Conservation (phyloP, 441 rosid genomes). For the Melastoma candidum region DNA sequence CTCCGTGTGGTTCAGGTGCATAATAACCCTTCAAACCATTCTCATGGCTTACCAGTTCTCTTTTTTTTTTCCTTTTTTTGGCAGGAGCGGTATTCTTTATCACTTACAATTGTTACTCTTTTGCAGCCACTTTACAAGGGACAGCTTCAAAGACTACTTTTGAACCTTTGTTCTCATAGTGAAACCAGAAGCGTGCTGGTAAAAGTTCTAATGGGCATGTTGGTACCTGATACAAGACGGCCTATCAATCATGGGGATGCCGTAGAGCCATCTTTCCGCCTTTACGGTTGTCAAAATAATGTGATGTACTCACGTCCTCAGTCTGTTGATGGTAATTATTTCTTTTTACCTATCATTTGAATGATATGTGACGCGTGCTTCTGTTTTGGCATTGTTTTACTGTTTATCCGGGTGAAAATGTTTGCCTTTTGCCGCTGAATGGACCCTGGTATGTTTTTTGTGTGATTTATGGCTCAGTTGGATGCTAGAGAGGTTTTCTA, state of each 20-base stretch:
- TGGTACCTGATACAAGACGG: conserved; percentile 69
- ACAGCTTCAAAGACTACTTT: conserved; percentile 83
- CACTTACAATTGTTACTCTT: neutral
- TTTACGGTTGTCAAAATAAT: conserved; percentile 89
- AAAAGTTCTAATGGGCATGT: conserved; percentile 82
- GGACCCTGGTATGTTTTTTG: no score
- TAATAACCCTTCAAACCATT: neutral
- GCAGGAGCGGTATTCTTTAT: no score
- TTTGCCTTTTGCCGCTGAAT: no score
- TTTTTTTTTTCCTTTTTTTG: no score
- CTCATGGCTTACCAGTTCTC: no score
- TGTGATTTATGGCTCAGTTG: no score
- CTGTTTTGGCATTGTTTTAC: neutral
- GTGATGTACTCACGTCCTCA: conserved; percentile 96
- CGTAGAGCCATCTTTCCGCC: conserved; percentile 70
- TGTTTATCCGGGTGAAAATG: no score
- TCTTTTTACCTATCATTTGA: neutral
- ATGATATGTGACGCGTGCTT: neutral
- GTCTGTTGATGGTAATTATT: conserved; percentile 66
- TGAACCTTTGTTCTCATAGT: conserved; percentile 86
- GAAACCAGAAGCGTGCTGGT: conserved; percentile 79
- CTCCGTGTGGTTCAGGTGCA: conserved; percentile 93
- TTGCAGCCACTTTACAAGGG: conserved; percentile 94
- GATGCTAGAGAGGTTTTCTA: no score
- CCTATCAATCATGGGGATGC: conserved; percentile 33